Conservation (phyloP, 345 rosid species). For the Dipteronia dyeriana region DNA sequence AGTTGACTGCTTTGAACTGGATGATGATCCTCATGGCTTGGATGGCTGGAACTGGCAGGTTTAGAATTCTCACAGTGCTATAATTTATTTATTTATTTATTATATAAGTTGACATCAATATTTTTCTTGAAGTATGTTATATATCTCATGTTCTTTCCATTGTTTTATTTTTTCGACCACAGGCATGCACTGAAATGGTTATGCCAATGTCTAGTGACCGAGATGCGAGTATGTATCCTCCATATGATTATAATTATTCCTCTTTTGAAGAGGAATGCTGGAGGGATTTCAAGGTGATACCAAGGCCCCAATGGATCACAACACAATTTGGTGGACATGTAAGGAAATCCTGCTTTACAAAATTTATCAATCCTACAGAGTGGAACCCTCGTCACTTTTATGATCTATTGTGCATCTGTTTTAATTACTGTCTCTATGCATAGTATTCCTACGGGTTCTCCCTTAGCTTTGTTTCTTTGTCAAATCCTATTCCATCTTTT, state of each 20-base stretch:
- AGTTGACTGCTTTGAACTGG: constrained; percentile 75
- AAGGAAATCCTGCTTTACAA: constrained; percentile 29
- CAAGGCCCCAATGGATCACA: constrained; percentile 85
- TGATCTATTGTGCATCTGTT: background rate
- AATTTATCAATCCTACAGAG: background rate
- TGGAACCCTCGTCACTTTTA: background rate
- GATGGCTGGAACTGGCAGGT: constrained; percentile 98
- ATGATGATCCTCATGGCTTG: constrained; percentile 95
- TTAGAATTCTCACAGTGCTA: constrained; percentile 1
- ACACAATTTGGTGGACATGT: constrained; percentile 90
- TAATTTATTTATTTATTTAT: background rate
- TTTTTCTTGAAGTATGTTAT: constrained; percentile 2
- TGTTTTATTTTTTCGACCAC: constrained; percentile 8
- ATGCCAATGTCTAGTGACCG: constrained; percentile 79
- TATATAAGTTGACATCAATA: background rate
- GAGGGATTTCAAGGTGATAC: constrained; percentile 56
- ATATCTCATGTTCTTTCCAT: background rate
- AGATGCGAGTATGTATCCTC: constrained; percentile 69
- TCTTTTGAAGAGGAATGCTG: constrained; percentile 67
- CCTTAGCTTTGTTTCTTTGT: background rate
- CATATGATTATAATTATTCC: constrained; percentile 61
- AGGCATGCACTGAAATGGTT: constrained; percentile 98
- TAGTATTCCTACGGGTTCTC: background rate
- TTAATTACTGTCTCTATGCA: constrained; percentile 2
- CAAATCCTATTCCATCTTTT: background rate